Evolutionary conservation across 2,329 filamentous ascomycete species (phyloP), one percentile per base, ranked within the genome.

Genomic region (Talaromyces atroroseus): DNA sequence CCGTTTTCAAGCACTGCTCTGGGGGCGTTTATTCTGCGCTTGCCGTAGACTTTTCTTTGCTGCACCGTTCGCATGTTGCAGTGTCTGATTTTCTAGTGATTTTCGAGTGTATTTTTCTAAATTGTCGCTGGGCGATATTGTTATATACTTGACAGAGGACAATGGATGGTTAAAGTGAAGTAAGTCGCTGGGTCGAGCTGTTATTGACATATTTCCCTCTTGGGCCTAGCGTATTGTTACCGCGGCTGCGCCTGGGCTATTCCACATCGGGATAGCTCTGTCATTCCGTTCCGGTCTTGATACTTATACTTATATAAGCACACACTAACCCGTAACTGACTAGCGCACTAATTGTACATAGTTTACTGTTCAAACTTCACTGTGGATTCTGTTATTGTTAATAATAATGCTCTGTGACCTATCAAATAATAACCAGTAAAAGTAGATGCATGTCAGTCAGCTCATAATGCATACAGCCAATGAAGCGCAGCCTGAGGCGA

Each of bases 21-120:
- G 8, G 59, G 51, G 11, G 58, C 58, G 56, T 59, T 59, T 10
- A 29, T 50, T 47, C 42, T 59, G 21, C 59, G 56, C 45, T 61
- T 61, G 14, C 59, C 59, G 49, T 61, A 61, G 44, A 61, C 59
- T 42, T 45, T 49, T 49, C 46, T 59, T 32, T 54, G 51, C 49
- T 48, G 56, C 6, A 58, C 50, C 0, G 56, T 58, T 40, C 56
- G 45, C 32, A 49, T 58, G n/a, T 16, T 50, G 26, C 23, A 18
- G 23, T 44, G 7, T 3, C n/a, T 44, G n/a, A n/a, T 16, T 44
- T 14, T 34, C 12, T 7, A 14, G 5, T 34, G 4, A 29, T 5
- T n/a, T 40, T 18, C 4, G 16, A 40, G 5, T 6, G 5, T 3
- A 21, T 23, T 44, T 10, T 38, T 26, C 34, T 24, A 24, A 32